A percentile compares a stretch with the other conserved stretches of the same genome.
Conservation (phyloP, 495 filamentous ascomycete genomes). For the Tuber magnatum region DNA sequence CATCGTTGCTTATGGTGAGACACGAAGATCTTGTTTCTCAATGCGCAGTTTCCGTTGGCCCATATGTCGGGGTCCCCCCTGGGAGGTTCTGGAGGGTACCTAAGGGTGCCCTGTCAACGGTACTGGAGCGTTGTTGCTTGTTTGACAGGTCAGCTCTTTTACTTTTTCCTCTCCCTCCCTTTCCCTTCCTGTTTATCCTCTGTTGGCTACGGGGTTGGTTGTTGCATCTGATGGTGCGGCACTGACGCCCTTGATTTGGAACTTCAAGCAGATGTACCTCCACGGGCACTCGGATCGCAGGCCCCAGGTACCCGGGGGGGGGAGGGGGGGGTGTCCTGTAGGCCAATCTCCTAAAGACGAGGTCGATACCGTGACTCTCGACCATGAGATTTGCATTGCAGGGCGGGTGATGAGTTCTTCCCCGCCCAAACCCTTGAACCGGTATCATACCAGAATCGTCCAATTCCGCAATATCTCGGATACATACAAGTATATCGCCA, state of each 20-base stretch:
- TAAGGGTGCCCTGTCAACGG: not conserved
- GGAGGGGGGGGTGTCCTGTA: not conserved
- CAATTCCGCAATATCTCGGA: not conserved
- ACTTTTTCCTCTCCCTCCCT: not conserved
- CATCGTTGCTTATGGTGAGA: not conserved
- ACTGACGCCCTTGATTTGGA: not conserved
- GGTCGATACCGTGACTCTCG: not conserved
- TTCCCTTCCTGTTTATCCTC: not conserved
- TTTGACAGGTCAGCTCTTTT: not conserved
- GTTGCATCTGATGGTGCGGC: not conserved
- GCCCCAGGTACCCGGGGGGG: not conserved
- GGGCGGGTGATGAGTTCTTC: not conserved
- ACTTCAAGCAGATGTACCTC: not conserved
- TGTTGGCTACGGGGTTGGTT: not conserved
- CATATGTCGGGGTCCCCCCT: not conserved
- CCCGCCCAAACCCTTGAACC: not conserved
- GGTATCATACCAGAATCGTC: not conserved
- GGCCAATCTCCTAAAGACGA: not conserved
- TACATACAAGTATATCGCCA: not conserved
- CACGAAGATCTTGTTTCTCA: not conserved
- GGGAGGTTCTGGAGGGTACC: not conserved
- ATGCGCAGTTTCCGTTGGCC: not conserved
- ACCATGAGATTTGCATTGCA: not conserved
- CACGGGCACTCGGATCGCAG: not conserved
- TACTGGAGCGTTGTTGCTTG: not conserved